A percentile compares a stretch with the other conserved stretches of the same genome.
These are phyloP conservation scores for Agaricus bisporus DNA, from an alignment of 768 basidiomycete genomes.

Conservation along the genomic window DNA sequence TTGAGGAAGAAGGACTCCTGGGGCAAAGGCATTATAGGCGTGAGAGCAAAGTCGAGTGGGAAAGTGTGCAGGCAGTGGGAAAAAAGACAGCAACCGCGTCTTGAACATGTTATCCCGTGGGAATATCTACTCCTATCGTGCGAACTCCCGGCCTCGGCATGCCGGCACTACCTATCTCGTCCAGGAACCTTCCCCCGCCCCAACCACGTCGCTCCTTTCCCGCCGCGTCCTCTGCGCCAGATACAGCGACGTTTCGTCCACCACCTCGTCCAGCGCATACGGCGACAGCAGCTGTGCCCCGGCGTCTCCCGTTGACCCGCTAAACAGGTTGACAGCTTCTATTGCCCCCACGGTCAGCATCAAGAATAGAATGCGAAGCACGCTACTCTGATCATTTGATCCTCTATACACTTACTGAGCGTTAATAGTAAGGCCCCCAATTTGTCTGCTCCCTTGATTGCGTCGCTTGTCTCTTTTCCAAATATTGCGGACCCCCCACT, in stretches of 20 bases:
- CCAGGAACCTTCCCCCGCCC: too few species aligned
- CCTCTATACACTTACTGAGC: slow-evolving; percentile 28
- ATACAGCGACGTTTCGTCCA: slow-evolving; percentile 32
- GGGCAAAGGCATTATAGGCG: slow-evolving; percentile 34
- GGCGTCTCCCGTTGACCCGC: background rate
- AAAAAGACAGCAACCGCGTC: slow-evolving; percentile 4
- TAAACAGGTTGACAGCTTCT: slow-evolving; percentile 12
- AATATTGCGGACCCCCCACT: slow-evolving; percentile 13
- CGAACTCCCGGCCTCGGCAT: slow-evolving; percentile 10
- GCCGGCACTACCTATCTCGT: background rate
- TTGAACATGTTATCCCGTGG: slow-evolving; percentile 8
- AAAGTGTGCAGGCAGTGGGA: slow-evolving; percentile 18
- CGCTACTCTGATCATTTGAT: background rate
- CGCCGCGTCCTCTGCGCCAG: slow-evolving; percentile 22
- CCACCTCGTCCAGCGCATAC: slow-evolving; percentile 26
- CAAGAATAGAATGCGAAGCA: slow-evolving; percentile 10
- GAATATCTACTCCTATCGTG: slow-evolving; percentile 11
- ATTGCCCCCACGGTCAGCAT: slow-evolving; percentile 5
- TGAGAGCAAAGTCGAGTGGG: slow-evolving; percentile 41
- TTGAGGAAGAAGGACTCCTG: slow-evolving; percentile 38
- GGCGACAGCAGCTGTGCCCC: slow-evolving; percentile 25
- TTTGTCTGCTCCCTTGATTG: slow-evolving; percentile 41
- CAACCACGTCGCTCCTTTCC: slow-evolving; percentile 1
- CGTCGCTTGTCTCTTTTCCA: slow-evolving; percentile 24
- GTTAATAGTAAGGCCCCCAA: slow-evolving; percentile 40